Conservation (phyloP, 768 basidiomycete genomes). For the Phanerochaete carnosa region DNA sequence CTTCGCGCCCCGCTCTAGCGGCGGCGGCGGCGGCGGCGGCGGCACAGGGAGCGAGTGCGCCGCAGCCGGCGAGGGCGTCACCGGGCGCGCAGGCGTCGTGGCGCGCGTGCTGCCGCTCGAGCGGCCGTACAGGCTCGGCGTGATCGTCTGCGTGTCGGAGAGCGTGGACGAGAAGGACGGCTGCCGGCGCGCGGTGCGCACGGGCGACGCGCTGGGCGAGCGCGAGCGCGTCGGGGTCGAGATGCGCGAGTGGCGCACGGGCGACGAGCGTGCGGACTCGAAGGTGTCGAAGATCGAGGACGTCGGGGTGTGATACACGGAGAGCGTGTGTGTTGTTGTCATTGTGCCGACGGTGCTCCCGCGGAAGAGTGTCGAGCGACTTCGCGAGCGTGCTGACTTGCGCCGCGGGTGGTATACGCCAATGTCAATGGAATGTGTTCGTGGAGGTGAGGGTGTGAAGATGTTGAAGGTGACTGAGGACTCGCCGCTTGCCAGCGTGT, state of each 20-base stretch:
- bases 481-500: not conserved
- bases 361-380: slow-evolving; percentile 35
- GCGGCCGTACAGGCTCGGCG: slow-evolving; percentile 50
- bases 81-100: slow-evolving; percentile 22
- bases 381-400: slow-evolving; percentile 44
- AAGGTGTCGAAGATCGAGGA: slow-evolving; percentile 70
- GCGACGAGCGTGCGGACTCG: slow-evolving; percentile 60
- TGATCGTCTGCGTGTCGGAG: slow-evolving; percentile 53
- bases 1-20: slow-evolving; percentile 54
- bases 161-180: slow-evolving; percentile 36
- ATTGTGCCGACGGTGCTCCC: slow-evolving; percentile 55
- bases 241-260: slow-evolving; percentile 28
- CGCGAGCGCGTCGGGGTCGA: slow-evolving; percentile 13
- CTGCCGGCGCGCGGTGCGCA: slow-evolving; percentile 26
- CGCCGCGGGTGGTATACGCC: slow-evolving; percentile 25
- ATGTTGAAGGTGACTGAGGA: slow-evolving; percentile 8
- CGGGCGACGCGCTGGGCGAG: slow-evolving; percentile 23
- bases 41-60: slow-evolving; percentile 9
- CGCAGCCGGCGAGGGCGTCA: not conserved
- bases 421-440: slow-evolving; percentile 30
- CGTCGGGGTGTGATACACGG: slow-evolving; percentile 71
- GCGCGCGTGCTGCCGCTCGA: slow-evolving; percentile 18
- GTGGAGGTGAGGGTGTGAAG: slow-evolving; percentile 5
- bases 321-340: slow-evolving; percentile 43
- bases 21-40: slow-evolving; percentile 26